These are phyloP conservation scores for Cubamyces sp. DNA, from an alignment of 768 basidiomycete species.

Conservation along the genomic window DNA sequence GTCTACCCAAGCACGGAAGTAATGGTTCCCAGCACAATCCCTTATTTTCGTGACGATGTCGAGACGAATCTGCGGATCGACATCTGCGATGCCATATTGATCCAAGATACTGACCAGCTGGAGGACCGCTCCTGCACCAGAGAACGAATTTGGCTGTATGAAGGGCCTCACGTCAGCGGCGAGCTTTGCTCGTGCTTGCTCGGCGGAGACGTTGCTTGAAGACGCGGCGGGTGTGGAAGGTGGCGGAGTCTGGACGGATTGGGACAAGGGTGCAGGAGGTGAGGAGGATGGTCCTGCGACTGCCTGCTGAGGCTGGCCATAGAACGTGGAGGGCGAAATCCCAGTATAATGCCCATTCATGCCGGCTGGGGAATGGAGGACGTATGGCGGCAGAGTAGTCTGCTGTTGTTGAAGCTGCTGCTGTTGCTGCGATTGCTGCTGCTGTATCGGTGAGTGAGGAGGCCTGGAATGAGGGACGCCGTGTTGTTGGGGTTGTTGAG, in stretches of 20 bases:
- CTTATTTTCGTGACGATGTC: conserved; percentile 82
- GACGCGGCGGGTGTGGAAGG: conserved; percentile 33
- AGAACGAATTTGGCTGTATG: conserved; percentile 61
- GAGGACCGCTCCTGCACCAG: conserved; percentile 69
- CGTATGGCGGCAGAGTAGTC: conserved; percentile 71
- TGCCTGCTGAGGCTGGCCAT: conserved; percentile 39
- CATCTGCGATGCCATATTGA: conserved; percentile 64
- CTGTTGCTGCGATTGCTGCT: neutral
- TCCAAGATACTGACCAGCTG: conserved; percentile 61
- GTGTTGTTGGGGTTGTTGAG: conserved; percentile 38
- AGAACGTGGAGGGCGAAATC: conserved; percentile 44
- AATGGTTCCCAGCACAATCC: conserved; percentile 84
- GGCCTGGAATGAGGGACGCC: conserved; percentile 12
- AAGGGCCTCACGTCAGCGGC: conserved; percentile 55
- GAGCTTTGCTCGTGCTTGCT: conserved; percentile 61
- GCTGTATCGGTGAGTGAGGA: neutral
- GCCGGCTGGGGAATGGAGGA: conserved; percentile 58
- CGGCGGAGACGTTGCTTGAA: conserved; percentile 38
- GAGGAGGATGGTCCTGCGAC: conserved; percentile 38
- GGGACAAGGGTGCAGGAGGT: conserved; percentile 15
- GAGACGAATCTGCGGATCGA: conserved; percentile 64
- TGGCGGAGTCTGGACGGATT: conserved; percentile 38
- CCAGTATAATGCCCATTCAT: conserved; percentile 29
- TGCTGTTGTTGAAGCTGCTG: conserved; percentile 44
- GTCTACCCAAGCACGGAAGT: conserved; percentile 86